Evolutionary conservation across 306 rosid genomes (phyloP), one percentile per base, ranked within the genome.

Genomic region (Trifolium fragiferum): DNA sequence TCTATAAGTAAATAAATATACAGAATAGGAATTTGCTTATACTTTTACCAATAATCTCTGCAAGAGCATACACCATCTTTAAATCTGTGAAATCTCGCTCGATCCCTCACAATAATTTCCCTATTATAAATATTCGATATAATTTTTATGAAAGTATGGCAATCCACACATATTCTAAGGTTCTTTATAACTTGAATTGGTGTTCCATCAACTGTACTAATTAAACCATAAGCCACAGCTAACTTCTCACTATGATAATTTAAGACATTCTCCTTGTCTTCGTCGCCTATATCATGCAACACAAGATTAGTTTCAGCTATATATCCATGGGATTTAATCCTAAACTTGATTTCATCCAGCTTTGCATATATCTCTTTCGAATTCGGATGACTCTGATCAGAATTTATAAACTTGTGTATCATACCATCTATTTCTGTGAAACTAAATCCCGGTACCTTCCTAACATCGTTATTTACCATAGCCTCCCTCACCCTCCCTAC

Each of bases 201-300:
- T 67, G 89, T 76, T 53, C 85, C 92, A 41, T 86, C 96, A 20
- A 38, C 37, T 32, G 92, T 90, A 80, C 92, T 83, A 57, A 88
- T 87, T 80, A 93, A 89, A 62, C 97, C 93, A 78, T 85, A 90
- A 23, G 97, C 98, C 71, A 93, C 92, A 4, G 93, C 98, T 66
- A 93, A 81, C 87, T 90, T 93, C 85, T 93, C 98, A 71, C 93
- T 87, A 74, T 93, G 98, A 78, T 89, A 85, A 81, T 85, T 79
- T 70, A 90, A 71, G 12, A 70, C 98, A 69, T 90, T 93, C 71
- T 90, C 97, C 84, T 90, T 93, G 74, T 93, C 98, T 78, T 93
- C 98, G 40, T 90, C 96, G 12, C 93, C 97, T 20, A 93, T 93
- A 86, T 93, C 98, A 84, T 93, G 98, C 88, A 93, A 80, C 70